Conservation (phyloP, 1,139 yeast genomes). For the Suhomyces coccinellae region DNA sequence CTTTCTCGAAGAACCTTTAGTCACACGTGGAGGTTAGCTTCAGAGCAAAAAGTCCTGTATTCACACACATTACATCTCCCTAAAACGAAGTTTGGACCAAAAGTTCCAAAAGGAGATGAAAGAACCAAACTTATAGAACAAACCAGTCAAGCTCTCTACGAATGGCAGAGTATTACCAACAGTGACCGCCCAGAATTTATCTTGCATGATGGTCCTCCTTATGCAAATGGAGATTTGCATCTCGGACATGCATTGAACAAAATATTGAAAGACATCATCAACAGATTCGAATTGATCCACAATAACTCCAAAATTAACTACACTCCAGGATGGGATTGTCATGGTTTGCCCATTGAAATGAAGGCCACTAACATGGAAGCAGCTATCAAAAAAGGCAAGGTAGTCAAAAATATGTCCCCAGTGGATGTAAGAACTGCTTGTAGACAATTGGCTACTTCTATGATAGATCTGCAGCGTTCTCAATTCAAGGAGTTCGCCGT, state of each 20-base stretch:
- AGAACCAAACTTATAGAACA: constrained; percentile 27
- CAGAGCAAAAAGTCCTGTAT: constrained; percentile 16
- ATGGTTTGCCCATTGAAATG: constrained; percentile 93
- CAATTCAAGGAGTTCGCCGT: constrained; percentile 73
- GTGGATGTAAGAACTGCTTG: constrained; percentile 64
- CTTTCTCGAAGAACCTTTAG: background rate
- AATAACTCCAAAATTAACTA: constrained; percentile 64
- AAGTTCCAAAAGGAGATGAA: constrained; percentile 35
- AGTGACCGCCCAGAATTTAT: constrained; percentile 44
- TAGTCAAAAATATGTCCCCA: constrained; percentile 25
- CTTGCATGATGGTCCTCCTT: constrained; percentile 97
- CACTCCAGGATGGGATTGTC: constrained; percentile 98
- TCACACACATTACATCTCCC: constrained; percentile 44
- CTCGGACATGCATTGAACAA: constrained; percentile 94
- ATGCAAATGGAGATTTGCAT: constrained; percentile 93
- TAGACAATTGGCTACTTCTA: constrained; percentile 60
- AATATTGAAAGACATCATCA: constrained; percentile 80
- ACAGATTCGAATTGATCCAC: constrained; percentile 62
- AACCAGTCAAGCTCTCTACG: constrained; percentile 33
- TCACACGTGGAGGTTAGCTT: background rate
- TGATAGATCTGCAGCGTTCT: constrained; percentile 61
- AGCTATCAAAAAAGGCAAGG: constrained; percentile 24
- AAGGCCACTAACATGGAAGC: constrained; percentile 60
- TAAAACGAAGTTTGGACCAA: constrained; percentile 42
- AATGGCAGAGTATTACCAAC: constrained; percentile 30